Conservation (phyloP, 805 yeast species). For the Pichia californica region DNA sequence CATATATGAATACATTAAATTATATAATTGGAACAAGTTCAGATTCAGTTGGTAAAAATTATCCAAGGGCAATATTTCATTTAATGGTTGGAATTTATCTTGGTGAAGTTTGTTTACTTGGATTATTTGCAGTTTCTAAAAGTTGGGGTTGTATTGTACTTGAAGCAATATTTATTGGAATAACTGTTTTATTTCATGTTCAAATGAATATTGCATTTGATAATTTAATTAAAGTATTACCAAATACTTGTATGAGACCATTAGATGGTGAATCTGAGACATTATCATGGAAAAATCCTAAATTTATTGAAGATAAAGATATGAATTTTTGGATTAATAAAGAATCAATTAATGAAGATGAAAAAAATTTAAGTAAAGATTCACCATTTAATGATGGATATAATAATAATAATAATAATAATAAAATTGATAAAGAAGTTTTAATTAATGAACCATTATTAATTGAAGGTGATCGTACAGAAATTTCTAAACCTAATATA, state of each 20-base stretch:
- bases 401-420: not conserved
- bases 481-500: slow-evolving; percentile 14
- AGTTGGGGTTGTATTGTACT: slow-evolving; percentile 92
- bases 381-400: slow-evolving; percentile 8
- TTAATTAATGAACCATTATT: slow-evolving; percentile 45
- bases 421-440: slow-evolving; percentile 1
- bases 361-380: not conserved
- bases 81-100: slow-evolving; percentile 82
- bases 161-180: slow-evolving; percentile 56
- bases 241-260: slow-evolving; percentile 70
- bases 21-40: slow-evolving; percentile 63
- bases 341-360: not conserved
- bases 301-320: not conserved
- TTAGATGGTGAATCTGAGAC: slow-evolving; percentile 65
- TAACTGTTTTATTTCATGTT: slow-evolving; percentile 65
- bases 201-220: slow-evolving; percentile 62
- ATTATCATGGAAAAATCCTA: slow-evolving; percentile 39
- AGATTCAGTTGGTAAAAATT: slow-evolving; percentile 75
- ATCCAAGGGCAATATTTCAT: slow-evolving; percentile 85
- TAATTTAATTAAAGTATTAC: slow-evolving; percentile 49
- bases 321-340: slow-evolving; percentile 1
- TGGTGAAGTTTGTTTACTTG: slow-evolving; percentile 81
- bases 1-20: slow-evolving; percentile 69
- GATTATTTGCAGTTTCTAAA: slow-evolving; percentile 82
- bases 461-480: slow-evolving; percentile 53